Evolutionary conservation across 768 basidiomycete species (phyloP), one percentile per base, ranked within the genome.

Genomic region (Favolaschia claudopus): DNA sequence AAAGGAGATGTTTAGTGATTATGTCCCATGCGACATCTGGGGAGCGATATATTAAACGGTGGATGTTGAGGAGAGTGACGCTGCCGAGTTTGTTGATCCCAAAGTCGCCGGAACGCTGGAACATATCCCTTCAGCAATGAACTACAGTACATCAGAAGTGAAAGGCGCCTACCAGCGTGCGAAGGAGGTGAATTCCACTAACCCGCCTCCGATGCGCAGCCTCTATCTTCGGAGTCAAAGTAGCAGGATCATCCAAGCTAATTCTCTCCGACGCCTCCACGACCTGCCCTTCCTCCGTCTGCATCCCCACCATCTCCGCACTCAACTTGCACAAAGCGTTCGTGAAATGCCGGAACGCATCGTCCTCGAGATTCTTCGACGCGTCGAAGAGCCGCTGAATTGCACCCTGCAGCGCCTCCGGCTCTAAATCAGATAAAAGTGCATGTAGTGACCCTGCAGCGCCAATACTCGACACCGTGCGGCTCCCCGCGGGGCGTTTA

Each of bases 51-150:
- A 97, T 89, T 17, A 99, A 79, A 4, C 96, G 88, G 69, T 92
- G 87, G 24, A 97, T 88, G 68, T 98, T 99, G 50, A 93, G 81
- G 64, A 87, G 79, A 0, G 89, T 82, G 10, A 96, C 89, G 1
- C 85, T 83, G 9, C 94, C 91, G 24, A 98, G 77, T 69, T 93
- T 93, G 58, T 85, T 85, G 55, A 98, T 89, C n/a, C 94, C 93
- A 76, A 97, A 99, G 62, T 99, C 96, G 0, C 92, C 93, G 0
- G 91, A 84, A n/a, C 91, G 84, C 92, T 95, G 58, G n/a, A n/a
- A n/a, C n/a, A 28, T 25, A 2, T 17, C 40, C 20, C 47, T 59
- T 20, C 31, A 44, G 39, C 10, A 29, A 28, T 20, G 0, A 0
- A 51, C n/a, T n/a, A n/a, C n/a, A n/a, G n/a, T 37, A 38, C n/a